Conservation (phyloP, 345 rosid genomes). For the Cochlearia excelsa region DNA sequence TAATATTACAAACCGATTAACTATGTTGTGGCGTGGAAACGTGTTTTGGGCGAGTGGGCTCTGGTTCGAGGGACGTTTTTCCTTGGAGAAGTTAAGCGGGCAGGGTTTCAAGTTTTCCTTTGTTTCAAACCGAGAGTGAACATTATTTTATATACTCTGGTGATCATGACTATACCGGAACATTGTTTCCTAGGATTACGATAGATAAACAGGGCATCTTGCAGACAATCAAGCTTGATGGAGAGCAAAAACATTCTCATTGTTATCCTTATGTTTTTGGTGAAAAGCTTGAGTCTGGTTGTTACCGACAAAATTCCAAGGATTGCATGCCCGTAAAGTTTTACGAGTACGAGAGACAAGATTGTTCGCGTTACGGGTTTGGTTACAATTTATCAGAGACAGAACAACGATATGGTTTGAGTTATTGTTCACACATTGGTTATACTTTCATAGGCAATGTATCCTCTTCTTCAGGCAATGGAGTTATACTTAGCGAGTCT, state of each 20-base stretch:
- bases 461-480: slow-evolving; percentile 5
- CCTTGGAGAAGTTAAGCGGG: background rate
- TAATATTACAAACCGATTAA: slow-evolving; percentile 22
- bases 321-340: background rate
- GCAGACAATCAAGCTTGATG: slow-evolving; percentile 4
- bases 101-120: slow-evolving; percentile 9
- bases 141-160: slow-evolving; percentile 27
- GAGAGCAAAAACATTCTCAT: background rate
- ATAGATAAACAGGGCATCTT: slow-evolving; percentile 20
- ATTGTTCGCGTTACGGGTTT: background rate
- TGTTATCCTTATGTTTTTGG: slow-evolving; percentile 15
- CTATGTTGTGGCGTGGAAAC: slow-evolving; percentile 25
- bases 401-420: background rate
- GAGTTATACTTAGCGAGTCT: slow-evolving; percentile 22
- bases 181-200: background rate
- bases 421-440: background rate
- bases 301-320: background rate
- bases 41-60: slow-evolving; percentile 33
- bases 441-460: slow-evolving; percentile 10
- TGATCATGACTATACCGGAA: background rate
- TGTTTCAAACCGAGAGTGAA: slow-evolving; percentile 30
- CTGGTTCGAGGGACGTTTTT: slow-evolving; percentile 12
- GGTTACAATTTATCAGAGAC: background rate
- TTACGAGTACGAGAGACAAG: no score
- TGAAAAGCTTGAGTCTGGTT: background rate